Base-by-base conservation (phyloP, 305 asterid species). In the Rubia balearica region DNA sequence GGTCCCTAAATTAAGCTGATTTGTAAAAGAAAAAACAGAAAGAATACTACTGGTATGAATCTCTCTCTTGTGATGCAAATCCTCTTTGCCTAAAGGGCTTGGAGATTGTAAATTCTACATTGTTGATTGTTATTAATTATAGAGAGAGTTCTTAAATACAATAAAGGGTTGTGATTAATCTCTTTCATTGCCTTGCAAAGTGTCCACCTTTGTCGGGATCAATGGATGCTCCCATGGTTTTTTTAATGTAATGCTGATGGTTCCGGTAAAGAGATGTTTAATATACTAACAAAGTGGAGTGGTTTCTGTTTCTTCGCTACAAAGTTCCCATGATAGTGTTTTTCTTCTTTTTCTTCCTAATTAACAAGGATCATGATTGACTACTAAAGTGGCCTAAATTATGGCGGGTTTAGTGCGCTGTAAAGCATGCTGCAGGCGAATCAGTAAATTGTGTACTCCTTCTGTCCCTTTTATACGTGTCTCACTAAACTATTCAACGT, bases 261-360 rank as follows among this genome's bases (percentile, higher is more conserved):
- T 11, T 55, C 21, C 19, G 16, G 57, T 51, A 16, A 21, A 21
- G n/a, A 51, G 57, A 17, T 51, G 57, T 51, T 17, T 51, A 51
- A 16, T 16, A 51, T 30, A 30, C 33, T 3, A 30, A 17, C 57
- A 16, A 51, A 51, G 57, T 51, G 57, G 57, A 16, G 57, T 51
- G 22, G 57, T 61, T 60, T 61, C 66, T 61, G 17, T 61, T 61
- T 12, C 41, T 27, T 27, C 42, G 4, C 41, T 10, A 33, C 12
- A 51, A 51, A 51, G 57, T 53, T 73, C 87, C 81, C 89, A 81
- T 81, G 87, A 74, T 69, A 70, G 70, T 71, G 73, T 64, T 77
- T 75, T 71, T 73, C 74, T 49, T 11, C 49, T 45, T 45, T 45
- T 45, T 13, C 1, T 3, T 1, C 2, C 14, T 45, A 51, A 51